Evolutionary conservation across 257 asterid genomes (phyloP).

Genomic region (Penstemon eatonii): DNA sequence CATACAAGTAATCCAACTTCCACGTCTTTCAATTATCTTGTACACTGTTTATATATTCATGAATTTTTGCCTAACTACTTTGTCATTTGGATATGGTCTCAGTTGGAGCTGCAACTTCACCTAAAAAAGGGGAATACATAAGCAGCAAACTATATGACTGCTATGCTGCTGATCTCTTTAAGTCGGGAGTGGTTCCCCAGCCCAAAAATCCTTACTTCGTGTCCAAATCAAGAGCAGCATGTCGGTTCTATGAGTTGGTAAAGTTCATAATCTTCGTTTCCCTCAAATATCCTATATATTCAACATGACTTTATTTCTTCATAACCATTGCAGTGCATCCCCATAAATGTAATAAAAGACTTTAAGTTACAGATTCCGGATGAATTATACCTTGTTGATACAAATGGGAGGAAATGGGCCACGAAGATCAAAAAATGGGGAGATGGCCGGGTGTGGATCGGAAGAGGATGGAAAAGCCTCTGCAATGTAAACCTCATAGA

Average conservation of each 20-base stretch:
- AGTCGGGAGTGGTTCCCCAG: conserved; percentile 23
- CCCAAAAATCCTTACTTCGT: too few species aligned
- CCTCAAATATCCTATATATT: too few species aligned
- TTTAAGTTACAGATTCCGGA: too few species aligned
- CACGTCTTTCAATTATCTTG: neutral
- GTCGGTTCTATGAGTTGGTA: too few species aligned
- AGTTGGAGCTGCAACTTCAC: neutral
- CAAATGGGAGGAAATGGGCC: neutral
- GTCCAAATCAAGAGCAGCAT: too few species aligned
- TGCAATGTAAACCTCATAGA: neutral
- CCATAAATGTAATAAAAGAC: too few species aligned
- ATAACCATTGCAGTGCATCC: too few species aligned
- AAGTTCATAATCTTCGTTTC: too few species aligned
- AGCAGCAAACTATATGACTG: neutral
- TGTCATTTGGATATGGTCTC: conserved; percentile 2
- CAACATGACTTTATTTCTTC: neutral
- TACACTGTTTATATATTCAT: neutral
- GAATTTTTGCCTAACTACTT: neutral
- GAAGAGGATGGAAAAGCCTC: neutral
- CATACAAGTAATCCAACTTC: neutral
- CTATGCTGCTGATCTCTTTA: conserved; percentile 33
- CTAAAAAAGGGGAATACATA: neutral
- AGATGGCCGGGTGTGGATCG: neutral
- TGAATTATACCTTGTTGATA: neutral
- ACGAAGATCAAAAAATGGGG: neutral